These are phyloP conservation scores for Miscanthus lutarioriparius DNA, from an alignment of 176 grass and related monocot species.

Conservation along the genomic window DNA sequence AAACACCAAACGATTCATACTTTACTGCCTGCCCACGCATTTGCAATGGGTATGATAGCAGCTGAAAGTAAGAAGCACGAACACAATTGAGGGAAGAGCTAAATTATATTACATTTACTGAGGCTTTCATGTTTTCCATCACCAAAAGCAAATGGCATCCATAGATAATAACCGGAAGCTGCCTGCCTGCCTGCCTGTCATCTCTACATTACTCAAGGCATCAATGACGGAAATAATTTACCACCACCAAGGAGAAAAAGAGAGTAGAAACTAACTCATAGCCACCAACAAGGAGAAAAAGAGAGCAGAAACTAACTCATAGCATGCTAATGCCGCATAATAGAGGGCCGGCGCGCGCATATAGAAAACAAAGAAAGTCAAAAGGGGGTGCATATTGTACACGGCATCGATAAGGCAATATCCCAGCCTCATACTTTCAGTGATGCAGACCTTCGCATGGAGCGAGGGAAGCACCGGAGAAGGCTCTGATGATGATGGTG, in stretches of 20 bases:
- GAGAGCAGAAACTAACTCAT: not conserved
- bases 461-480: slow-evolving; percentile 74
- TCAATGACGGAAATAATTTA: slow-evolving; percentile 33
- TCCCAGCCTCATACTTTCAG: slow-evolving; percentile 32
- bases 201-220: slow-evolving; percentile 35
- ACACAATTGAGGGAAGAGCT: slow-evolving; percentile 36
- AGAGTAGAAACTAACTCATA: slow-evolving; percentile 2
- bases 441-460: slow-evolving; percentile 54
- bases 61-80: not conserved
- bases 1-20: not conserved
- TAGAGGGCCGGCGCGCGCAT: slow-evolving; percentile 39
- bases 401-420: slow-evolving; percentile 8
- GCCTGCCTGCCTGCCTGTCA: slow-evolving; percentile 24
- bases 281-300: not conserved
- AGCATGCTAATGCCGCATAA: slow-evolving; percentile 46
- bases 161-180: slow-evolving; percentile 44
- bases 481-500: slow-evolving; percentile 49
- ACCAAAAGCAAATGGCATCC: slow-evolving; percentile 38
- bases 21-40: not conserved
- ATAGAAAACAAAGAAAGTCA: slow-evolving; percentile 24
- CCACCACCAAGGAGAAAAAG: not conserved
- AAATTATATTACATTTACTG: slow-evolving; percentile 55
- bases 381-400: slow-evolving; percentile 42
- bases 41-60: not conserved
- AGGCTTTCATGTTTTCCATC: slow-evolving; percentile 44